Evolutionary conservation across 495 filamentous ascomycete genomes (phyloP).

Genomic region (Hypoxylon fragiforme): DNA sequence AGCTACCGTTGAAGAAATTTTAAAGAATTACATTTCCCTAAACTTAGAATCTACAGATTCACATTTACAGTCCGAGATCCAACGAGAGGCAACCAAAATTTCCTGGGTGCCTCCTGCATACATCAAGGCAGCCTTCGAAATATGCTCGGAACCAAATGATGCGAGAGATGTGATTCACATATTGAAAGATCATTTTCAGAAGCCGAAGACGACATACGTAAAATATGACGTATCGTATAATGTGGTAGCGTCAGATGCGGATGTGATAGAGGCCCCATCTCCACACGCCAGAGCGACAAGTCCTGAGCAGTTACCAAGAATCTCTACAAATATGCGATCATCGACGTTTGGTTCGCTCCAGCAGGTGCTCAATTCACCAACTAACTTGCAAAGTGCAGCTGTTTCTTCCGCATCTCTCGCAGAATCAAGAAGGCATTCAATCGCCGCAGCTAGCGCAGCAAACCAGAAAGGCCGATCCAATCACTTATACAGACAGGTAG

Average conservation of each 20-base stretch:
- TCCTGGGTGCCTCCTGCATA: slow-evolving; percentile 31
- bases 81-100: slow-evolving; percentile 10
- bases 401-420: slow-evolving; percentile 6
- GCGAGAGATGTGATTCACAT: slow-evolving; percentile 27
- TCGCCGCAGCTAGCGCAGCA: slow-evolving; percentile 37
- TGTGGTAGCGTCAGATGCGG: slow-evolving; percentile 23
- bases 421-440: slow-evolving; percentile 22
- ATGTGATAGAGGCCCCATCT: not conserved
- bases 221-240: slow-evolving; percentile 35
- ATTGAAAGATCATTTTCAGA: slow-evolving; percentile 31
- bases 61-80: not conserved
- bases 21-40: slow-evolving; percentile 32
- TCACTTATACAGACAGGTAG: slow-evolving; percentile 45
- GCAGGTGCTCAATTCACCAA: slow-evolving; percentile 7
- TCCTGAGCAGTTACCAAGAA: slow-evolving; percentile 4
- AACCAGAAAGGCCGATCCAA: slow-evolving; percentile 40
- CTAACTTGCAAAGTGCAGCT: slow-evolving; percentile 11
- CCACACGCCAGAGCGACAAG: not conserved
- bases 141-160: slow-evolving; percentile 7
- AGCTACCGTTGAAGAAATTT: slow-evolving; percentile 28
- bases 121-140: slow-evolving; percentile 21
- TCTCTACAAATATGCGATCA: slow-evolving; percentile 1
- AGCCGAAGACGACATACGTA: slow-evolving; percentile 33
- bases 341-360: not conserved
- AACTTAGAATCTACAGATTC: not conserved